Percentiles rank a stretch among this genome's conserved stretches.
Conservation (phyloP, 2,329 filamentous ascomycete species). For the Penicillium sp. region DNA sequence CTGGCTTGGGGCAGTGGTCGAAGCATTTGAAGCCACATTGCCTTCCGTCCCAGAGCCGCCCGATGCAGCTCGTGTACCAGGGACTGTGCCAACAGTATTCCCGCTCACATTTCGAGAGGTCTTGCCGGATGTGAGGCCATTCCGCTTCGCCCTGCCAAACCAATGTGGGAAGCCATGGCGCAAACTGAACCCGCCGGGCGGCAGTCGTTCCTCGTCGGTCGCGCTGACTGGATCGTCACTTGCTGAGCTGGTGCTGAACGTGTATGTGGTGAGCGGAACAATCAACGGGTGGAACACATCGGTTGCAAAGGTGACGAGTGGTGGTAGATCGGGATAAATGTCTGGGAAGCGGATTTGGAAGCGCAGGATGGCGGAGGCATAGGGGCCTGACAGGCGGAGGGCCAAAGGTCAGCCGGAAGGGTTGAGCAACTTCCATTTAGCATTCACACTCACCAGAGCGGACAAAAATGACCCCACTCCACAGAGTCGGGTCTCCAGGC, state of each 20-base stretch:
- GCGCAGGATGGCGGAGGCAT: slow-evolving; percentile 80
- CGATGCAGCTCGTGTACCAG: slow-evolving; percentile 5
- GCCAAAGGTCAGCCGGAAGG: slow-evolving; percentile 1
- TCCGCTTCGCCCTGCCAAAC: slow-evolving; percentile 67
- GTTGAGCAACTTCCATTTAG: neutral
- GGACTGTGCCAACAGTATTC: slow-evolving; percentile 31
- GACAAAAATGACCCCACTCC: slow-evolving; percentile 91
- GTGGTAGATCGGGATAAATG: slow-evolving; percentile 75
- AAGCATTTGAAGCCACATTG: slow-evolving; percentile 3
- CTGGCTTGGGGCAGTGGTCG: neutral
- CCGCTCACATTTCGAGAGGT: slow-evolving; percentile 49
- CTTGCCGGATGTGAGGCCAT: slow-evolving; percentile 35
- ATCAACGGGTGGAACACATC: slow-evolving; percentile 96
- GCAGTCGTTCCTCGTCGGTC: slow-evolving; percentile 77
- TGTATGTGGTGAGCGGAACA: slow-evolving; percentile 91
- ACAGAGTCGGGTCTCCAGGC: slow-evolving; percentile 76
- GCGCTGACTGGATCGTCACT: slow-evolving; percentile 78
- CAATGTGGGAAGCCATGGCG: slow-evolving; percentile 88
- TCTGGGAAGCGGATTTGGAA: slow-evolving; percentile 88
- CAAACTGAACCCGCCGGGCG: slow-evolving; percentile 86
- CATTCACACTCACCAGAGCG: slow-evolving; percentile 66
- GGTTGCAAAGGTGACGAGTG: slow-evolving; percentile 82
- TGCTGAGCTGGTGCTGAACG: slow-evolving; percentile 78
- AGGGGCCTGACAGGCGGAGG: slow-evolving; percentile 66
- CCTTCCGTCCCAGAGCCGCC: neutral